Conservation (phyloP, 306 rosid genomes). For the Carpinus fangiana region DNA sequence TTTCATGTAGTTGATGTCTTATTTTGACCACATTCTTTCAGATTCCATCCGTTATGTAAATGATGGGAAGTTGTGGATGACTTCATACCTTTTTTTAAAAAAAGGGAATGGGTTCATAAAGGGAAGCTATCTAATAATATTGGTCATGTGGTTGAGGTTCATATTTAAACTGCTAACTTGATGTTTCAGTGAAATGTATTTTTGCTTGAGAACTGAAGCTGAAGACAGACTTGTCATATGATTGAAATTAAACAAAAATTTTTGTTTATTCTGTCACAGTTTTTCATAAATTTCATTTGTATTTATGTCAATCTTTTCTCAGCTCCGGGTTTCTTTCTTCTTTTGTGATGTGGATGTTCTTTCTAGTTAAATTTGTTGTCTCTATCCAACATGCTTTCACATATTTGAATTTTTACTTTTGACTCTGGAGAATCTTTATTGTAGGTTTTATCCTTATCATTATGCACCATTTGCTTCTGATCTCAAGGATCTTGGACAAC, state of each 20-base stretch:
- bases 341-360: neutral
- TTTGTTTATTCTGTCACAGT: too few species aligned
- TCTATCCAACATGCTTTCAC: neutral
- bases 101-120: neutral
- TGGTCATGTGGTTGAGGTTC: neutral
- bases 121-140: neutral
- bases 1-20: too few species aligned
- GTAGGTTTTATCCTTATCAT: slow-evolving; percentile 98
- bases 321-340: neutral
- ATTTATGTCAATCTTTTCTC: neutral
- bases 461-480: slow-evolving; percentile 99
- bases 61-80: too few species aligned
- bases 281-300: neutral
- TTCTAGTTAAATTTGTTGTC: neutral
- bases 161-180: neutral
- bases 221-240: neutral
- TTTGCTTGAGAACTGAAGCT: neutral
- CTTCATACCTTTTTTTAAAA: too few species aligned
- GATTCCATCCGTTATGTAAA: too few species aligned
- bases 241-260: neutral
- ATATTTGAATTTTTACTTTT: neutral
- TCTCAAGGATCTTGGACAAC: slow-evolving; percentile 72
- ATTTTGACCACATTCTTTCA: too few species aligned
- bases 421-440: slow-evolving; percentile 7
- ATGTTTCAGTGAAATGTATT: neutral